phyloP scores from a whole-genome alignment of 345 rosid species.

The Camelina neglecta region DNA sequence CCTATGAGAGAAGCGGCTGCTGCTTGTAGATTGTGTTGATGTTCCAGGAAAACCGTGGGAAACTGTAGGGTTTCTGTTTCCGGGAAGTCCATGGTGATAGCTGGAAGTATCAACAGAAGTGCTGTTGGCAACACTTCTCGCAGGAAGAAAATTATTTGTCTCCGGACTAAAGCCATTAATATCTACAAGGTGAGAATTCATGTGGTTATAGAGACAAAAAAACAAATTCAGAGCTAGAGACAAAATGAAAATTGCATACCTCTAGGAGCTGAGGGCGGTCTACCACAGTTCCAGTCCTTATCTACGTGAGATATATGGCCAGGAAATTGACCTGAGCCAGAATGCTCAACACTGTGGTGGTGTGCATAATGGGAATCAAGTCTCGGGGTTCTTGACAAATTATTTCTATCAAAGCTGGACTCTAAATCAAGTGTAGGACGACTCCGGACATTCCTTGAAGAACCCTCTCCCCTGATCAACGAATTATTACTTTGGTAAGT shows the following conservation, averaged over 20 bases:
- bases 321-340: constrained; percentile 50
- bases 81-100: constrained; percentile 55
- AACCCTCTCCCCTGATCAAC: constrained; percentile 66
- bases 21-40: constrained; percentile 56
- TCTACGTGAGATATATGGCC: constrained; percentile 52
- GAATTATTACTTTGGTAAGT: constrained; percentile 53
- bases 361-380: constrained; percentile 49
- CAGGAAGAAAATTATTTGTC: constrained; percentile 49
- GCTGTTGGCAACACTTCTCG: constrained; percentile 51
- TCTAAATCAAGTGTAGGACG: constrained; percentile 71
- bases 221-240: constrained; percentile 3
- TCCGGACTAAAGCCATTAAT: constrained; percentile 59
- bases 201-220: constrained; percentile 3
- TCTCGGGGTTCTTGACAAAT: constrained; percentile 51
- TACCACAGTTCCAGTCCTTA: constrained; percentile 64
- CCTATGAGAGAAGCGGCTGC: constrained; percentile 63
- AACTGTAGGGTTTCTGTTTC: constrained; percentile 54
- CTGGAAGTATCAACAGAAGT: constrained; percentile 53
- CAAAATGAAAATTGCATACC: constrained; percentile 57
- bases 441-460: constrained; percentile 79
- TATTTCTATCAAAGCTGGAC: constrained; percentile 51
- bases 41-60: constrained; percentile 56
- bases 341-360: constrained; percentile 53
- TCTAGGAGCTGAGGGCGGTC: constrained; percentile 56
- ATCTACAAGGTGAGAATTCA: constrained; percentile 53